Evolutionary conservation across 495 filamentous ascomycete species (phyloP).

Genomic region (Peziza echinospora): DNA sequence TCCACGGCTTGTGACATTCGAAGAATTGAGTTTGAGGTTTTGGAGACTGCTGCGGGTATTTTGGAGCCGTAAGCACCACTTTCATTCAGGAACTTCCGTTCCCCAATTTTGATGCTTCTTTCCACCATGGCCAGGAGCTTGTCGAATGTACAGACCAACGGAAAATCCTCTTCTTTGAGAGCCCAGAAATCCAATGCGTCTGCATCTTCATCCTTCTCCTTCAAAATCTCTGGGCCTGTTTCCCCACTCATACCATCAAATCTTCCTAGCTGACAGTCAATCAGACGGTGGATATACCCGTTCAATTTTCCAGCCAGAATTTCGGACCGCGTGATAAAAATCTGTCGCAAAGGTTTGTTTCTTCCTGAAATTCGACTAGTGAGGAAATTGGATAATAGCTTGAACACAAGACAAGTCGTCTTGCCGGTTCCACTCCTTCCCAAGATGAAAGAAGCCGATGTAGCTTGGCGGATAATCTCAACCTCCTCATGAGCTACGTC

Average conservation of each 20-base stretch:
- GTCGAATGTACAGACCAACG: constrained; percentile 25
- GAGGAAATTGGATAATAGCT: constrained; percentile 20
- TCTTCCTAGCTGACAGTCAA: constrained; percentile 10
- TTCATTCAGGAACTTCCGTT: constrained; percentile 1
- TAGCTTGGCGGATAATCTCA: constrained; percentile 20
- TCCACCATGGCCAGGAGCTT: constrained; percentile 22
- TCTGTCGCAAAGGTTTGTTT: constrained; percentile 6
- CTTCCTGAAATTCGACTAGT: neutral
- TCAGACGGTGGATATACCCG: constrained; percentile 18
- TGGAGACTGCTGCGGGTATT: too few relatives aligned
- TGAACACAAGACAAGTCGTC: constrained; percentile 26
- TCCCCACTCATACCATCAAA: neutral
- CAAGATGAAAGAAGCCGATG: constrained; percentile 22
- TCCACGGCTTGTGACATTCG: constrained; percentile 17
- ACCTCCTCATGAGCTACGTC: constrained; percentile 22
- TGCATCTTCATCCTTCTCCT: constrained; percentile 6
- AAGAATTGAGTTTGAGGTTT: constrained; percentile 1
- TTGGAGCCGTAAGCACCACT: neutral
- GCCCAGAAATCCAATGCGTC: constrained; percentile 10
- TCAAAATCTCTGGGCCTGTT: neutral
- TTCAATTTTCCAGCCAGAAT: constrained; percentile 21
- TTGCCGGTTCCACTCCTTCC: constrained; percentile 28
- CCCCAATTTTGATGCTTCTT: constrained; percentile 9
- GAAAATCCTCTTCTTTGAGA: constrained; percentile 20
- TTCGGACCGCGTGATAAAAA: constrained; percentile 24